Conservation (phyloP, 805 yeast genomes). For the Limtongia smithiae region DNA sequence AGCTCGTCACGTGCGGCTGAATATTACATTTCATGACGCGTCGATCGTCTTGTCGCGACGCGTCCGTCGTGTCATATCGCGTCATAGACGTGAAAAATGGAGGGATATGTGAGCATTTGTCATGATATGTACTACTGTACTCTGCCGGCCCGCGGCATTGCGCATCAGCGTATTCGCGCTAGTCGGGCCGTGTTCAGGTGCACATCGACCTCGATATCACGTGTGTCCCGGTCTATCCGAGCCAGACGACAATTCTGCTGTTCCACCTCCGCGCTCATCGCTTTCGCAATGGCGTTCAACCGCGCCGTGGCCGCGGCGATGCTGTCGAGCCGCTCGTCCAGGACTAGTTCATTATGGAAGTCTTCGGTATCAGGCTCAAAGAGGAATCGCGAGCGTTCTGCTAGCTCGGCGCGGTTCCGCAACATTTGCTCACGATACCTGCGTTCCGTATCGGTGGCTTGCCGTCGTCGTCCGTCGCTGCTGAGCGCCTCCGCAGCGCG, state of each 20-base stretch:
- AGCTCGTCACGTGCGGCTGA: too few species aligned
- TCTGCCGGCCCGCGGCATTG: too few species aligned
- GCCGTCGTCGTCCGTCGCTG: constrained; percentile 28
- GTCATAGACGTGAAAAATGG: too few species aligned
- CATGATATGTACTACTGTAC: too few species aligned
- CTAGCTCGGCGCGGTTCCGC: constrained; percentile 50
- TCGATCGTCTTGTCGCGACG: too few species aligned
- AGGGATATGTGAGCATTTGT: too few species aligned
- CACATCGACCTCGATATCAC: constrained; percentile 75
- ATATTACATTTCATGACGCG: too few species aligned
- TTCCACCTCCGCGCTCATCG: constrained; percentile 73
- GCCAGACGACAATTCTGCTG: constrained; percentile 71
- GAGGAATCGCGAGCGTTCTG: constrained; percentile 64
- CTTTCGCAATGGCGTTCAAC: constrained; percentile 65
- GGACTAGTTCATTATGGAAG: constrained; percentile 84
- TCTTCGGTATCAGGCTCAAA: constrained; percentile 91
- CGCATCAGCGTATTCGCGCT: constrained; percentile 46
- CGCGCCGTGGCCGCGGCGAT: constrained; percentile 65
- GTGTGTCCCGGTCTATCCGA: constrained; percentile 78
- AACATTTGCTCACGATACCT: constrained; percentile 39
- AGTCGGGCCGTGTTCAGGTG: constrained; percentile 70
- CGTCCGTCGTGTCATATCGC: too few species aligned
- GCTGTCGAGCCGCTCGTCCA: constrained; percentile 75
- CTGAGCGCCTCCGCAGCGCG: constrained; percentile 53
- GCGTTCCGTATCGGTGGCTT: constrained; percentile 17